A percentile compares a stretch with the other conserved stretches of the same genome.
Conservation (phyloP, 257 asterid genomes). For the Scutellaria baicalensis region DNA sequence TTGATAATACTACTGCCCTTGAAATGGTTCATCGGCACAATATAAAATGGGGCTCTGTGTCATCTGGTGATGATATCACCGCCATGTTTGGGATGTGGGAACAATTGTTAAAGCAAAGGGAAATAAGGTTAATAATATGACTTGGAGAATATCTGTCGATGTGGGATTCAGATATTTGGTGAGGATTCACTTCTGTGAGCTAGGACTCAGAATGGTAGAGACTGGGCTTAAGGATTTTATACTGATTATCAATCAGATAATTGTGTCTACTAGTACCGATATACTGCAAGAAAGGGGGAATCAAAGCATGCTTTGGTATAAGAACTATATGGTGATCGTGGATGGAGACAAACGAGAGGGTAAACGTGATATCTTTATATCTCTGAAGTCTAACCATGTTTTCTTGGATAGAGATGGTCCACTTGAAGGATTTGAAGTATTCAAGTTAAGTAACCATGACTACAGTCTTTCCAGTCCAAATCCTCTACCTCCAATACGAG, state of each 20-base stretch:
- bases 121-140: conserved; percentile 6
- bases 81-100: conserved; percentile 29
- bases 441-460: conserved; percentile 57
- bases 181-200: conserved; percentile 42
- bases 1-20: conserved; percentile 51
- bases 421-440: conserved; percentile 45
- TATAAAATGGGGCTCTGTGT: conserved; percentile 30
- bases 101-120: conserved; percentile 13
- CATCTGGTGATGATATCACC: conserved; percentile 25
- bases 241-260: conserved; percentile 29
- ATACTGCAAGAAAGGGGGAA: conserved; percentile 25
- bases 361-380: conserved; percentile 29
- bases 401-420: conserved; percentile 20
- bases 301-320: conserved; percentile 22
- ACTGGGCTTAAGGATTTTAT: conserved; percentile 22
- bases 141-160: conserved; percentile 46
- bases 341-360: conserved; percentile 45
- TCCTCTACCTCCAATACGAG: conserved; percentile 2
- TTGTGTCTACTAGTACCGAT: conserved; percentile 26
- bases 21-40: conserved; percentile 41
- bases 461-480: conserved; percentile 41
- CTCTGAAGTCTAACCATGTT: conserved; percentile 22
- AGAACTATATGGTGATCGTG: conserved; percentile 41
- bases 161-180: conserved; percentile 55
- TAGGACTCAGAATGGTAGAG: conserved; percentile 19